Evolutionary conservation across 805 yeast species (phyloP).

Genomic region (Yamadazyma insecticola): DNA sequence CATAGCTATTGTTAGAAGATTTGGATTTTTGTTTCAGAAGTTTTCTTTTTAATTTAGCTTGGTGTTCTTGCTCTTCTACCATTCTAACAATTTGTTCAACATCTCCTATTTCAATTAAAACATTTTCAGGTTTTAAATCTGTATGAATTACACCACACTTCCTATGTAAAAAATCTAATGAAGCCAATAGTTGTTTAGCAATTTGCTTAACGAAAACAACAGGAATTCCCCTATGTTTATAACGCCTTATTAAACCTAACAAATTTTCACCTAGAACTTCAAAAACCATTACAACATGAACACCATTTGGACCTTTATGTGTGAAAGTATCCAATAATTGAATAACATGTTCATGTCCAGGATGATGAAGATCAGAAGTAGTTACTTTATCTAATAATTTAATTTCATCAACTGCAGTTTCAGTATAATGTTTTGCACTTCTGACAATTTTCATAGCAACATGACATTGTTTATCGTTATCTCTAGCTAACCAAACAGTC

Average conservation of each 20-base stretch:
- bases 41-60: slow-evolving; percentile 39
- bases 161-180: slow-evolving; percentile 68
- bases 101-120: slow-evolving; percentile 75
- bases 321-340: slow-evolving; percentile 78
- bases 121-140: slow-evolving; percentile 50
- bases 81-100: slow-evolving; percentile 70
- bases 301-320: slow-evolving; percentile 87
- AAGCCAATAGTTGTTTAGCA: slow-evolving; percentile 69
- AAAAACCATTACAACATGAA: slow-evolving; percentile 94
- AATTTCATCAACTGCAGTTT: slow-evolving; percentile 92
- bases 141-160: slow-evolving; percentile 64
- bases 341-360: slow-evolving; percentile 80
- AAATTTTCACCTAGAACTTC: slow-evolving; percentile 95
- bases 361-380: slow-evolving; percentile 60
- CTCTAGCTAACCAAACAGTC: slow-evolving; percentile 87
- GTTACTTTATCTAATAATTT: slow-evolving; percentile 65
- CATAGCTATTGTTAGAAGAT: slow-evolving; percentile 8
- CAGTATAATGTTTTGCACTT: slow-evolving; percentile 85
- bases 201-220: slow-evolving; percentile 71
- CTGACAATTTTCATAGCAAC: slow-evolving; percentile 95
- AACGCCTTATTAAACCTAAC: slow-evolving; percentile 76
- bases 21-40: slow-evolving; percentile 35
- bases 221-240: slow-evolving; percentile 77
- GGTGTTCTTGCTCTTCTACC: slow-evolving; percentile 58
- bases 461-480: slow-evolving; percentile 52